Percentiles rank a stretch among this genome's conserved stretches.
phyloP scores from a whole-genome alignment of 2,329 filamentous ascomycete species.

The Calonectria hawksworthii region DNA sequence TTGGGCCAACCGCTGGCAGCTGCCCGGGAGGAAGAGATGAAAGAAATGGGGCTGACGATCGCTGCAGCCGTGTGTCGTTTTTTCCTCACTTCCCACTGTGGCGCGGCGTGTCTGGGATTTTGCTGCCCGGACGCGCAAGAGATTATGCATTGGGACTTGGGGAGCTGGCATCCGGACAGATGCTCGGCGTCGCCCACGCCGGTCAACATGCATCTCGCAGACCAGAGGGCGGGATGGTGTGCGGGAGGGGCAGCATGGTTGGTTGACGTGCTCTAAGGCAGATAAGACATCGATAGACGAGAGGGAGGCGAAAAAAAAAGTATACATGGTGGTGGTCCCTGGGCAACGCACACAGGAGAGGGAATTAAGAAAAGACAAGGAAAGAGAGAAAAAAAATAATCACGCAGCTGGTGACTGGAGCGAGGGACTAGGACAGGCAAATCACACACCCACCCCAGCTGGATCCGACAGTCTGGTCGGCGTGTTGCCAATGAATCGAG shows the following conservation, averaged over 20 bases:
- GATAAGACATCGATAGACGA: slow-evolving; percentile 9
- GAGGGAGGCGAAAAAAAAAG: not conserved
- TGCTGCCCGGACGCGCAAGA: not conserved
- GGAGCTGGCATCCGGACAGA: slow-evolving; percentile 3
- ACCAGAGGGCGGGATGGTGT: slow-evolving; percentile 1
- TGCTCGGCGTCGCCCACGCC: slow-evolving; percentile 14
- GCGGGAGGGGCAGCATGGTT: slow-evolving; percentile 11
- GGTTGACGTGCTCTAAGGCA: not conserved
- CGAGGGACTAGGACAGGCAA: too few species aligned
- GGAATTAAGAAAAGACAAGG: not conserved
- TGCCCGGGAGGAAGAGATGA: slow-evolving; percentile 4
- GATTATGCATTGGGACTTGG: not conserved
- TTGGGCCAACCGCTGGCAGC: slow-evolving; percentile 8
- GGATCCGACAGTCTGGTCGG: slow-evolving; percentile 31
- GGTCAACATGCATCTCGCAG: slow-evolving; percentile 10
- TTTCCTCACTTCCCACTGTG: not conserved
- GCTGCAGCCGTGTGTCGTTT: not conserved
- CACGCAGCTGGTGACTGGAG: slow-evolving; percentile 12
- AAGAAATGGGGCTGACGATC: slow-evolving; percentile 9
- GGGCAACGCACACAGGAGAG: not conserved
- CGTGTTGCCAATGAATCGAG: slow-evolving; percentile 26
- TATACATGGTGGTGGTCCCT: not conserved
- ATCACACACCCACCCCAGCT: not conserved
- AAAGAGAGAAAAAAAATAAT: slow-evolving; percentile 11
- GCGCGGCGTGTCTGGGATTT: slow-evolving; percentile 2